Percentiles rank a stretch among this genome's conserved stretches.
Evolutionary conservation across 495 filamentous ascomycete genomes (phyloP).

Genomic region (Lepidopterella palustris): DNA sequence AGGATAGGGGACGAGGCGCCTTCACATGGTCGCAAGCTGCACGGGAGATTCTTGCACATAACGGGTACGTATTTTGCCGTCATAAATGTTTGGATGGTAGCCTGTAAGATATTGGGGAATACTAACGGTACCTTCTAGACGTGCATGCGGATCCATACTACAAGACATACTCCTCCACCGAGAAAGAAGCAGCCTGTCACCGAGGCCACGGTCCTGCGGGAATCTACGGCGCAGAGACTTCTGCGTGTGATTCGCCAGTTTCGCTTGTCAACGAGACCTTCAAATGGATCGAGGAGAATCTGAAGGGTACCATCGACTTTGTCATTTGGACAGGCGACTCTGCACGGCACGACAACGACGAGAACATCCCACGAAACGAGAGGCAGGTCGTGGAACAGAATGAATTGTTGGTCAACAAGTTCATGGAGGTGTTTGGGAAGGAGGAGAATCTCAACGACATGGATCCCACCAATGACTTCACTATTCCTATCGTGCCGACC

Average conservation of each 20-base stretch:
- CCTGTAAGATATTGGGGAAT: constrained; percentile 1
- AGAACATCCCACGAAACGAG: constrained; percentile 65
- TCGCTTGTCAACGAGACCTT: constrained; percentile 83
- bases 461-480: constrained; percentile 51
- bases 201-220: constrained; percentile 70
- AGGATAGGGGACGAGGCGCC: not conserved
- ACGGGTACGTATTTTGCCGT: constrained; percentile 56
- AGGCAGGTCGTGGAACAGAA: constrained; percentile 73
- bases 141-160: constrained; percentile 87
- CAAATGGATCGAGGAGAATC: constrained; percentile 78
- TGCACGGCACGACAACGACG: constrained; percentile 91
- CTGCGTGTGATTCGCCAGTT: constrained; percentile 80
- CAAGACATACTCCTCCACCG: constrained; percentile 63
- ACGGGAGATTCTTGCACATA: constrained; percentile 88
- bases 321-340: constrained; percentile 97
- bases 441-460: constrained; percentile 40
- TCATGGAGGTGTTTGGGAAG: constrained; percentile 64
- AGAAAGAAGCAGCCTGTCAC: constrained; percentile 68
- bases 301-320: constrained; percentile 85
- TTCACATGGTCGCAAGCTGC: constrained; percentile 41
- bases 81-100: not conserved
- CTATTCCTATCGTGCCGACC: constrained; percentile 78
- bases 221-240: constrained; percentile 72
- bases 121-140: constrained; percentile 47
- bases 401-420: constrained; percentile 63